Evolutionary conservation across 768 basidiomycete genomes (phyloP), one percentile per base, ranked within the genome.

Genomic region (Goffeauzyma gilvescens): DNA sequence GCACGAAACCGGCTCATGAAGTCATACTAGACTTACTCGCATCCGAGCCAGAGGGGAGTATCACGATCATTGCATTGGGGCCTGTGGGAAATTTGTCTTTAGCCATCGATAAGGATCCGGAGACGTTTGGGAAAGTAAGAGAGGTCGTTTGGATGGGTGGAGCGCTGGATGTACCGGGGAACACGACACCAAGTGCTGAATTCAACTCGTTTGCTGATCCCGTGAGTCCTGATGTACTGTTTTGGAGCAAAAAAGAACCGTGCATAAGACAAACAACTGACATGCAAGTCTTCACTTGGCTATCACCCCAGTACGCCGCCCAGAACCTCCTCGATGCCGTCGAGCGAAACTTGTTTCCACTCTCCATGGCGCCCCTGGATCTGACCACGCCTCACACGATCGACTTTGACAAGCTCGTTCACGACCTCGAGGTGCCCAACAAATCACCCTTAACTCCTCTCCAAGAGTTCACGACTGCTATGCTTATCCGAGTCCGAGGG

Each of bases 81-180:
- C 64, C 64, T 17, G 69, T 82, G 41, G 89, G 85, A 9, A 85
- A 79, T 53, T 69, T 95, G 24, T 82, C 83, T 1, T 65, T 67
- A 25, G 67, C 81, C 45, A 65, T 81, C 58, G 71, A 69, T 6
- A 52, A 67, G 32, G 71, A 82, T 50, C 68, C 71, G 8, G 57
- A 66, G 26, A 65, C 71, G 9, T 67, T 86, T 23, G 63, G 64
- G 6, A 72, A 73, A 1, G 63, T 66, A 21, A 43, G 76, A 4
- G 71, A 76, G n/a, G 66, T 95, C 6, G 65, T 87, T 17, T 78
- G 76, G 59, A 90, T 95, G 85, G 87, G 87, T n/a, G 87, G 85
- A 12, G 80, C 85, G 2, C 60, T 95, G 18, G 84, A 89, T 50
- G 81, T 84, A 24, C 84, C 87, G 0, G 87, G 87, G 2, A 95